Evolutionary conservation across 2,329 filamentous ascomycete genomes (phyloP).

Genomic region (Lachnellula suecica): DNA sequence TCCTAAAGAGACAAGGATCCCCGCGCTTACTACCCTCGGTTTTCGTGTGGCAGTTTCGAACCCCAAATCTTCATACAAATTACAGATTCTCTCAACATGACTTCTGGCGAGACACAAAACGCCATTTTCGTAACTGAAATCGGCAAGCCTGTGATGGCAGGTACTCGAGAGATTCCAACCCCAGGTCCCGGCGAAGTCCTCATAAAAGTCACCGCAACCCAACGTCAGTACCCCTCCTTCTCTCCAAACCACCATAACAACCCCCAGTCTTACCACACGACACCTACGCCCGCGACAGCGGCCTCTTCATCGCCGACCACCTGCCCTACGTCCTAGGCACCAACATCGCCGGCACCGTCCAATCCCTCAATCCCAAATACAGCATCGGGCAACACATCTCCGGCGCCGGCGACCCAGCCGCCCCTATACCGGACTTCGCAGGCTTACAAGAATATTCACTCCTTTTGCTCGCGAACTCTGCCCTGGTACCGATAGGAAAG

Average conservation of each 20-base stretch:
- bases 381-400: conserved; percentile 32
- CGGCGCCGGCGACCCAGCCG: neutral
- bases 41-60: no score
- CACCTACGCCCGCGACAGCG: conserved; percentile 11
- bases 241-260: neutral
- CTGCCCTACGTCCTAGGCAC: conserved; percentile 34
- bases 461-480: conserved; percentile 28
- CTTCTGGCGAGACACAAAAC: neutral
- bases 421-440: neutral
- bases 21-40: no score
- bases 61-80: neutral
- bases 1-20: no score
- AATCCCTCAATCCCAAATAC: conserved; percentile 28
- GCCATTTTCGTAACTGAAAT: conserved; percentile 14
- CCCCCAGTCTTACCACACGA: conserved; percentile 10
- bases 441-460: conserved; percentile 40
- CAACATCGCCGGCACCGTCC: conserved; percentile 36
- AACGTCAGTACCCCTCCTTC: conserved; percentile 5
- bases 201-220: conserved; percentile 16
- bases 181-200: conserved; percentile 34
- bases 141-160: conserved; percentile 22
- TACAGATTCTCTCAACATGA: neutral
- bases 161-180: conserved; percentile 24
- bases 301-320: conserved; percentile 35
- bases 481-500: conserved; percentile 35